phyloP scores from a whole-genome alignment of 2,329 filamentous ascomycete species.

The Colletotrichum falcatum region DNA sequence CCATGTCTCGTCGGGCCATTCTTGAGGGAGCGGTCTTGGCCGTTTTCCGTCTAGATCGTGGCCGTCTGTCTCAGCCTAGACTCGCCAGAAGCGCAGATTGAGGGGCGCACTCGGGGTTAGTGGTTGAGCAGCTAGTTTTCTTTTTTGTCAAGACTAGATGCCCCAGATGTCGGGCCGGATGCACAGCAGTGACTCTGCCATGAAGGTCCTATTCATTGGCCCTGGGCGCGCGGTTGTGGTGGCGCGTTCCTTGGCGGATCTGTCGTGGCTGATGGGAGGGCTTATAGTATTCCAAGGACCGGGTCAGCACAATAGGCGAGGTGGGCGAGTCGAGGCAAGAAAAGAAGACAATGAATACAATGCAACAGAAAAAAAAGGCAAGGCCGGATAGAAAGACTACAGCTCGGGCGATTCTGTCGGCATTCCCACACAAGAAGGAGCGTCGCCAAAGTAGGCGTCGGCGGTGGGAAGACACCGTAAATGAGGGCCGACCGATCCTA shows the following conservation, averaged over 20 bases:
- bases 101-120: slow-evolving; percentile 14
- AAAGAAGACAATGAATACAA: background rate
- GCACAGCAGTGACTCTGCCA: slow-evolving; percentile 34
- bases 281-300: background rate
- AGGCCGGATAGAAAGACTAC: background rate
- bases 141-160: slow-evolving; percentile 28
- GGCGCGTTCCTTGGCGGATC: slow-evolving; percentile 34
- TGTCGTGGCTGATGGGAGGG: slow-evolving; percentile 16
- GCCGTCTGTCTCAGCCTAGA: slow-evolving; percentile 23
- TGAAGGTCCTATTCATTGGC: slow-evolving; percentile 27
- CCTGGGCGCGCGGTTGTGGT: slow-evolving; percentile 12
- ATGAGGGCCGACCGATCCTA: slow-evolving; percentile 6
- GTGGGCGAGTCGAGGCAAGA: background rate
- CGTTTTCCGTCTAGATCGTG: slow-evolving; percentile 33
- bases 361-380: background rate
- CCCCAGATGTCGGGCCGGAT: slow-evolving; percentile 34
- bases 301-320: slow-evolving; percentile 10
- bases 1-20: slow-evolving; percentile 22
- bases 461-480: background rate
- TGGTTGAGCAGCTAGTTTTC: slow-evolving; percentile 19
- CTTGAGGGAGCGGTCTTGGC: slow-evolving; percentile 26
- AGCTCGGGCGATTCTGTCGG: slow-evolving; percentile 1
- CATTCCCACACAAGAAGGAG: slow-evolving; percentile 16
- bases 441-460: slow-evolving; percentile 16
- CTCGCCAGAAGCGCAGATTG: slow-evolving; percentile 23